Evolutionary conservation across 225 moss, liverwort and hornwort genomes (phyloP), one percentile per base, ranked within the genome.

Genomic region (Rhytidiadelphus loreus): DNA sequence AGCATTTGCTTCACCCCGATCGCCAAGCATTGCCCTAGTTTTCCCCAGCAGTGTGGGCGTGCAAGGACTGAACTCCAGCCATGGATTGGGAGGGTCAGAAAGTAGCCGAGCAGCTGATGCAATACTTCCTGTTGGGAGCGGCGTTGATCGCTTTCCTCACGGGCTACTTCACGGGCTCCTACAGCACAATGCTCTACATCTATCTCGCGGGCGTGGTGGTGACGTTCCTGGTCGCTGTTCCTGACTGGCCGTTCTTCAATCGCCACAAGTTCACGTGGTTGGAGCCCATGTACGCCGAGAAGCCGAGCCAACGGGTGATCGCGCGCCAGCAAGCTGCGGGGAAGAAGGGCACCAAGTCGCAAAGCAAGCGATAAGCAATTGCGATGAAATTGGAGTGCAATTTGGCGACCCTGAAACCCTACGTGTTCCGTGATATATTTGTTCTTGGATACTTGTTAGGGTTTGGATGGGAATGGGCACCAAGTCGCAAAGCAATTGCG

Each of bases 61-160:
- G 62, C 35, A 14, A 32, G 46, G 46, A 43, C 22, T 57, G 33
- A 28, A 5, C 59, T n/a, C 77, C 21, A 57, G 84, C 77, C 56
- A 98, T 98, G 98, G 98, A 98, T 91, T 98, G 98, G 98, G 89
- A 96, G 94, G 98, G 98, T 73, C 98, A 98, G 92, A 96, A 91
- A 75, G 85, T 96, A 11, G 93, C 97, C 55, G 98, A 98, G 94
- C 96, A 95, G 94, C 86, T 98, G 87, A 96, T 98, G 96, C 97
- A 98, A 85, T 98, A 96, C 70, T 56, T 95, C 8, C 92, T 98
- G 62, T 56, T 98, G 32, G 95, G 93, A 59, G 92, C 92, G 20
- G 97, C 96, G 61, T 33, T 92, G 50, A 18, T 96, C 21, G 95
- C 97, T 3, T 93, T 98, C 61, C 65, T 95, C 19, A 76, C 88